Evolutionary conservation across 768 basidiomycete genomes (phyloP), one percentile per base, ranked within the genome.

Genomic region (Boletus vinaceobasis): DNA sequence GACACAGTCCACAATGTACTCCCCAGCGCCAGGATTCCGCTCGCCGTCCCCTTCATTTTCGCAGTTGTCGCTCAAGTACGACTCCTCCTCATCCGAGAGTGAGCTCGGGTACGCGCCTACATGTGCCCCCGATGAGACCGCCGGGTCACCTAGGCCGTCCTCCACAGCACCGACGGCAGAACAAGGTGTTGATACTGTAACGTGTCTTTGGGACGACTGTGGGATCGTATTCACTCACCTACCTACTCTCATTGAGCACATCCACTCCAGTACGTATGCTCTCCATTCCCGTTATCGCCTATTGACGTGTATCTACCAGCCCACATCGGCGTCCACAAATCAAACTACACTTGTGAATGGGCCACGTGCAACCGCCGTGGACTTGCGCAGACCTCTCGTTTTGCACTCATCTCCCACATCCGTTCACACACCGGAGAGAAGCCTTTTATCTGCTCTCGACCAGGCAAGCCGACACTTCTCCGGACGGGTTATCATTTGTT

Each of bases 371-470:
- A 75, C 19, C 81, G 94, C 17, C 79, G 87, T 49, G 91, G 93
- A 4, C 77, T 93, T 48, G 79, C 87, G 1, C 94, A 97, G 68
- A 90, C 90, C 0, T 92, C 90, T 5, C 83, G 92, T 26, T 96
- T 94, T 60, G 91, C 93, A 6, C 81, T 98, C 44, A 85, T 94
- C 53, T 90, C 91, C 5, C 94, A 98, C 68, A 82, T 93, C 45
- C 83, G 94, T 32, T 90, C 88, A 11, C 94, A 98, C 68, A 96
- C 94, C 0, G 94, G 94, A 49, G 94, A 98, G 72, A 93, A 93
- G 64, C 94, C 93, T 0, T 97, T 93, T 65, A 85, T 81, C 23
- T 98, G 94, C 66, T 72, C 84, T 11, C 76, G 82, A 54, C 85
- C 90, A 65, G 93, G 93, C 89, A 55, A 61, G 85, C 69, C 37